Base-by-base conservation (phyloP, 129 eudicot species). In the Logfia minima region DNA sequence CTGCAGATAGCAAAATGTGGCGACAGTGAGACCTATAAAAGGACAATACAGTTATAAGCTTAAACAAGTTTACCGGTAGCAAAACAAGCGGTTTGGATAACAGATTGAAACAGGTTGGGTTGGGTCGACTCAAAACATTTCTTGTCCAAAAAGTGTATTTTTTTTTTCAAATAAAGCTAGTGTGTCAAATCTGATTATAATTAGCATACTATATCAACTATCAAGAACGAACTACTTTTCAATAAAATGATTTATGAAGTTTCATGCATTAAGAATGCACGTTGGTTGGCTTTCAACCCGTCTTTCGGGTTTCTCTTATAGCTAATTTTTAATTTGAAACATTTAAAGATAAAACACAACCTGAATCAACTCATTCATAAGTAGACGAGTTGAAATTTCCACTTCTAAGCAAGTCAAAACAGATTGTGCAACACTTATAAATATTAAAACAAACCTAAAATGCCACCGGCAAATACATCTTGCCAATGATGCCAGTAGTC, bases 401-500 rank as follows among this genome's bases (percentile, higher is more conserved):
- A 11, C 65, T 59, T 22, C 65, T 26, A 59, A 13, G 14, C 5
- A 64, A 28, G 35, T 28, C 39, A 4, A 64, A 64, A 64, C n/a
- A 24, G 22, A 64, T 64, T 64, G 68, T 13, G 68, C 35, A 17
- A 29, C 29, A 7, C 18, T 16, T 8, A 4, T 31, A 65, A 65
- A 16, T 28, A 60, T 74, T 74, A 21, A 74, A 76, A 74, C 78
- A n/a, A 29, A 92, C 97, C 97, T 81, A 92, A 45, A 16, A 92
- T 81, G 53, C 92, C 97, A 45, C 95, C 97, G 29, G 92, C 88
- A 80, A 91, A 91, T 32, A 91, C 97, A 39, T 92, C 97, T 80
- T 85, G 90, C 97, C 97, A 92, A 77, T 92, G 97, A 73, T 92
- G 97, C 97, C 97, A 92, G 67, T 92, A 92, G 72, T 92, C 97